Evolutionary conservation across 805 yeast species (phyloP).

Genomic region (Wickerhamomyces bovis): DNA sequence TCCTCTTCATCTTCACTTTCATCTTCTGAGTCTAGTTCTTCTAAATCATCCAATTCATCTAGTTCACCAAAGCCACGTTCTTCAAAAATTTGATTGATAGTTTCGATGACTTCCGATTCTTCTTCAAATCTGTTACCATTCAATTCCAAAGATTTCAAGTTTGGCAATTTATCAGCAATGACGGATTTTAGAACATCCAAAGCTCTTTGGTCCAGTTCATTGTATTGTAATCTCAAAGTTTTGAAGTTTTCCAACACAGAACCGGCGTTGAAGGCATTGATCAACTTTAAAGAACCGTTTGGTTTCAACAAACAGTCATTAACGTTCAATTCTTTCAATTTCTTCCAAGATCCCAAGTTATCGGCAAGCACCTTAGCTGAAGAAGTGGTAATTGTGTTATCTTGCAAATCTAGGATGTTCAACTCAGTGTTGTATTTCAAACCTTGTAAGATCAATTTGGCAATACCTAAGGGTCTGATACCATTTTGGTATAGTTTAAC

Average conservation of each 20-base stretch:
- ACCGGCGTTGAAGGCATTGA: slow-evolving; percentile 41
- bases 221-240: slow-evolving; percentile 72
- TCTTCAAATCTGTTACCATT: slow-evolving; percentile 94
- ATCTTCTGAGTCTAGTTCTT: slow-evolving; percentile 62
- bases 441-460: slow-evolving; percentile 67
- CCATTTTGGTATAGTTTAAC: slow-evolving; percentile 93
- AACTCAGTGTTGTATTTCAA: slow-evolving; percentile 55
- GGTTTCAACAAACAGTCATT: slow-evolving; percentile 85
- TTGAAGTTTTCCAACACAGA: slow-evolving; percentile 39
- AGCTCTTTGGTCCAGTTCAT: slow-evolving; percentile 70
- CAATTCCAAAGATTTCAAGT: slow-evolving; percentile 64
- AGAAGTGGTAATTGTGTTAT: slow-evolving; percentile 78
- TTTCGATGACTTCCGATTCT: slow-evolving; percentile 65
- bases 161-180: slow-evolving; percentile 49
- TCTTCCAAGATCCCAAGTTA: slow-evolving; percentile 55
- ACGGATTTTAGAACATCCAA: slow-evolving; percentile 54
- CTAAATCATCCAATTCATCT: slow-evolving; percentile 93
- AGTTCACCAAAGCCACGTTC: slow-evolving; percentile 74
- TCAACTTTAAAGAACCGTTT: slow-evolving; percentile 59
- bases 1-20: slow-evolving; percentile 33
- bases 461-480: slow-evolving; percentile 89
- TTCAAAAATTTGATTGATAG: slow-evolving; percentile 56
- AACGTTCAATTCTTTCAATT: slow-evolving; percentile 70
- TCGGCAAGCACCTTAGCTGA: slow-evolving; percentile 64
- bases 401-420: slow-evolving; percentile 79